Evolutionary conservation across 1,139 yeast genomes (phyloP).

Genomic region (Pichia sp.): DNA sequence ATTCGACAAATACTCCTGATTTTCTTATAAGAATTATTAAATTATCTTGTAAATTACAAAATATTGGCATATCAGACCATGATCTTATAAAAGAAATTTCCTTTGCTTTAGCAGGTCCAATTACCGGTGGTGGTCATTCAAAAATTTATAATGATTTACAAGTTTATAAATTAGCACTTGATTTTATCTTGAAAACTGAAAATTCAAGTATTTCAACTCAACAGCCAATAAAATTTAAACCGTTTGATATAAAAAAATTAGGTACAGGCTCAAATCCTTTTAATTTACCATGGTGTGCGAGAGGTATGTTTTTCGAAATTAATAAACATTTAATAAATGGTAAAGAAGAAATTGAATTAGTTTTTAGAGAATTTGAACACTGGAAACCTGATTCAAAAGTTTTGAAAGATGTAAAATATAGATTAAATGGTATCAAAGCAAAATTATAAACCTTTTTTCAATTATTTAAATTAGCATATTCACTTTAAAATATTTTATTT

Average conservation of each 20-base stretch:
- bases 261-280: conserved; percentile 43
- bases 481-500: no score
- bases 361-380: conserved; percentile 64
- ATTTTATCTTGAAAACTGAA: conserved; percentile 70
- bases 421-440: conserved; percentile 67
- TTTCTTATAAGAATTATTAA: conserved; percentile 32
- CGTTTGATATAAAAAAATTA: conserved; percentile 53
- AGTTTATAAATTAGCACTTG: conserved; percentile 76
- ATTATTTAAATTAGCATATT: no score
- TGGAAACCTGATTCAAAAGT: conserved; percentile 86
- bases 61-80: conserved; percentile 66
- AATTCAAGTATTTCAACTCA: conserved; percentile 50
- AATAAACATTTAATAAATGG: conserved; percentile 34
- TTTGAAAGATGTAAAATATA: conserved; percentile 74
- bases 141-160: conserved; percentile 77
- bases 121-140: conserved; percentile 95
- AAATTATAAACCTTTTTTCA: no score
- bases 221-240: conserved; percentile 49
- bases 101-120: conserved; percentile 75
- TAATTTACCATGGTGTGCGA: conserved; percentile 77
- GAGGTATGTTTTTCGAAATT: conserved; percentile 68
- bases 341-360: conserved; percentile 48
- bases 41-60: conserved; percentile 41
- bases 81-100: conserved; percentile 79
- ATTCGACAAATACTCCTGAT: conserved; percentile 36